These are phyloP conservation scores for Friedmanniomyces simplex DNA, from an alignment of 495 filamentous ascomycete species.

Conservation along the genomic window DNA sequence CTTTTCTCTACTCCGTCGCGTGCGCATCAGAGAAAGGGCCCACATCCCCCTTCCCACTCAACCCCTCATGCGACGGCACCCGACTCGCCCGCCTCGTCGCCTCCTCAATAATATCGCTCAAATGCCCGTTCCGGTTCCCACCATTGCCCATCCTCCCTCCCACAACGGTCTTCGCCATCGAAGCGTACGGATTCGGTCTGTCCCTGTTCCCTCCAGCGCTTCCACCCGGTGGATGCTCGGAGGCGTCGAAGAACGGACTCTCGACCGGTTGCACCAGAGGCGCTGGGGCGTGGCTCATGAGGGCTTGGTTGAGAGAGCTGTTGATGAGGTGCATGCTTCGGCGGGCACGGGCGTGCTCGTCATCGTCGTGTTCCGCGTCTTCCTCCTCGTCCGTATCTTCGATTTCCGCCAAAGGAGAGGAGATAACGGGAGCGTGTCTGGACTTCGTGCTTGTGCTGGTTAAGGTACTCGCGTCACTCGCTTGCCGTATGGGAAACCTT, in stretches of 20 bases:
- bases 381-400: constrained; percentile 21
- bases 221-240: constrained; percentile 10
- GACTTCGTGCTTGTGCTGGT: background rate
- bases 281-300: constrained; percentile 11
- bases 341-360: constrained; percentile 13
- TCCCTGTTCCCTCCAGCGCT: constrained; percentile 8
- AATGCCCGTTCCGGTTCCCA: background rate
- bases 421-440: constrained; percentile 15
- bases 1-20: constrained; percentile 1
- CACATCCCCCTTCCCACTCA: constrained; percentile 8
- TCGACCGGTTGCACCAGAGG: constrained; percentile 16
- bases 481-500: constrained; percentile 15
- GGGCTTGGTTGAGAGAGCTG: background rate
- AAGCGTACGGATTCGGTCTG: constrained; percentile 16
- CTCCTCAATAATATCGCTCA: constrained; percentile 30
- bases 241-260: constrained; percentile 26
- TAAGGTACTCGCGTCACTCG: constrained; percentile 14
- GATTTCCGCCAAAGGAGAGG: constrained; percentile 14
- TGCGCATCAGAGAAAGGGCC: constrained; percentile 21
- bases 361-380: constrained; percentile 16
- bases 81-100: constrained; percentile 25
- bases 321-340: constrained; percentile 9
- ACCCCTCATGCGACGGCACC: constrained; percentile 10
- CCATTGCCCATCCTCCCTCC: constrained; percentile 1
- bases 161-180: constrained; percentile 10